These are phyloP conservation scores for Porcisia hertigi DNA, from an alignment of 208 protist species.

Conservation along the genomic window DNA sequence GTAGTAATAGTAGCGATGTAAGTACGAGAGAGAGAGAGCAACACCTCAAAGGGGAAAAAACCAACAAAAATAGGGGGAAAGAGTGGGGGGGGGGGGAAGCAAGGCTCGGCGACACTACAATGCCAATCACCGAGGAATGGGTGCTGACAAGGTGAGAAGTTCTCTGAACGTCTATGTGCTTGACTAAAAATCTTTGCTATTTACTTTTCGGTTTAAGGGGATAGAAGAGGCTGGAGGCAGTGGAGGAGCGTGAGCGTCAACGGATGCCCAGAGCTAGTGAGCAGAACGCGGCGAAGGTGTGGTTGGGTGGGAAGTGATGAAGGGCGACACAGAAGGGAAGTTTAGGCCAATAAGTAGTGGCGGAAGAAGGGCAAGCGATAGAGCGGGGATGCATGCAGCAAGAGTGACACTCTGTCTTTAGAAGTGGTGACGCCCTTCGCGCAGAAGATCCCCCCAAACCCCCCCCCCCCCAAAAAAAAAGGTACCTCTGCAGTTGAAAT, in stretches of 20 bases:
- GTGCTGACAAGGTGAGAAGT: not conserved
- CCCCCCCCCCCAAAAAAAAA: too few relatives aligned
- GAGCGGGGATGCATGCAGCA: not conserved
- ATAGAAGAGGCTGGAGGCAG: not conserved
- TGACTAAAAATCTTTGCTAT: not conserved
- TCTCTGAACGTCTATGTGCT: not conserved
- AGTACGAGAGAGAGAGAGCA: not conserved
- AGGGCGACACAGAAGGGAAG: not conserved
- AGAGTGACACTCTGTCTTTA: not conserved
- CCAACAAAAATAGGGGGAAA: slow-evolving; percentile 3
- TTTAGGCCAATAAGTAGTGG: not conserved
- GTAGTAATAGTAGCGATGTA: not conserved
- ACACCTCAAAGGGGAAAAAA: not conserved
- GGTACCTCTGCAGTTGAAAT: not conserved
- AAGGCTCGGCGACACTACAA: not conserved
- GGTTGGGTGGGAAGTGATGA: not conserved
- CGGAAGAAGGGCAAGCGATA: not conserved
- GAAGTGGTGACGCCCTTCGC: not conserved
- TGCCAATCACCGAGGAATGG: not conserved
- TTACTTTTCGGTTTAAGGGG: not conserved
- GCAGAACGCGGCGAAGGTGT: not conserved
- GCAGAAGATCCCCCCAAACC: too few relatives aligned
- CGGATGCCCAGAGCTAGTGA: not conserved
- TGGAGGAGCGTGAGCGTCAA: not conserved
- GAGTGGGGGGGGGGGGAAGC: not conserved